Evolutionary conservation across 2,329 filamentous ascomycete species (phyloP).

Genomic region (Alternaria viburni): DNA sequence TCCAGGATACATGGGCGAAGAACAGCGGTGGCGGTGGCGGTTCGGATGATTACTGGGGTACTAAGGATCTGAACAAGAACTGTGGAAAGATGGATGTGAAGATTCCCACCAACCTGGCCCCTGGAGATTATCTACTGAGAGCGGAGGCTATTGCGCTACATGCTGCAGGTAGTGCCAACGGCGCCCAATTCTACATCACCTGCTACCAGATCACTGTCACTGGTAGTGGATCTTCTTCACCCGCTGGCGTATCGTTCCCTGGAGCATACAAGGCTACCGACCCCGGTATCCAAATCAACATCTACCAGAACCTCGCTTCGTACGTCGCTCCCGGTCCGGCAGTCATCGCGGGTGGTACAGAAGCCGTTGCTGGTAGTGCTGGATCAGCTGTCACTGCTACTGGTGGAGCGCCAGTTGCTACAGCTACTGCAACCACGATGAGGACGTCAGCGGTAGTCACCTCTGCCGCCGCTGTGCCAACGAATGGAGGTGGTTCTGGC

Average conservation of each 20-base stretch:
- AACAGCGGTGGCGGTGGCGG: conserved; percentile 48
- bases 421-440: conserved; percentile 19
- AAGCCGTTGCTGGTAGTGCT: conserved; percentile 36
- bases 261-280: conserved; percentile 64
- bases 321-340: conserved; percentile 62
- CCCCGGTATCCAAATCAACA: conserved; percentile 66
- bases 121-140: conserved; percentile 58
- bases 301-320: conserved; percentile 58
- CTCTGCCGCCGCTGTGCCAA: conserved; percentile 18
- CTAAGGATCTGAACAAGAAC: conserved; percentile 55
- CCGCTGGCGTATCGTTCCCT: conserved; percentile 57
- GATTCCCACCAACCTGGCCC: conserved; percentile 60
- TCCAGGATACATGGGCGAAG: conserved; percentile 60
- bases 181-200: conserved; percentile 54
- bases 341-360: conserved; percentile 40
- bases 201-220: conserved; percentile 67
- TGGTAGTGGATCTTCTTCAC: conserved; percentile 58
- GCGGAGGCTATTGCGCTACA: conserved; percentile 66
- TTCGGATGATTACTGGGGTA: conserved; percentile 57
- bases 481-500: conserved; percentile 18
- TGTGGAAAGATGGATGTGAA: conserved; percentile 58
- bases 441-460: conserved; percentile 10
- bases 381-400: conserved; percentile 28
- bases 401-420: conserved; percentile 19
- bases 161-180: conserved; percentile 53